Evolutionary conservation across 805 yeast genomes (phyloP).

Genomic region (Ogataea paraovalis): DNA sequence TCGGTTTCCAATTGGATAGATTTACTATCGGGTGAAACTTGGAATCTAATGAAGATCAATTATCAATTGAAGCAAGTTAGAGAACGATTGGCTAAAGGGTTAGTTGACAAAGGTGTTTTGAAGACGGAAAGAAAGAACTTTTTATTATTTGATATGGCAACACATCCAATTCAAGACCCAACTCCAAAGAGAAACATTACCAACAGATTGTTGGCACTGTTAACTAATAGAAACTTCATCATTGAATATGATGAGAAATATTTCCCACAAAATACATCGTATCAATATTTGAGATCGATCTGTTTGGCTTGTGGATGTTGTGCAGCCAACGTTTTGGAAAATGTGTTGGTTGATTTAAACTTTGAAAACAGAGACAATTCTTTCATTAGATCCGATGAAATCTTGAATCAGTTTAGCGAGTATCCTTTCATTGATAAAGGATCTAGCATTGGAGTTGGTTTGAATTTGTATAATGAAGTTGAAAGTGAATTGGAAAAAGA

Average conservation of each 20-base stretch:
- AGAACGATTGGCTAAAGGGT: conserved; percentile 92
- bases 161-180: conserved; percentile 91
- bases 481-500: conserved; percentile 47
- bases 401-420: conserved; percentile 75
- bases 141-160: conserved; percentile 95
- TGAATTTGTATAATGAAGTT: conserved; percentile 55
- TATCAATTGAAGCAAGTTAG: conserved; percentile 97
- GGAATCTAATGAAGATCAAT: conserved; percentile 92
- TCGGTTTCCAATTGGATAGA: conserved; percentile 92
- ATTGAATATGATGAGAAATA: conserved; percentile 51
- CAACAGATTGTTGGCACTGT: conserved; percentile 62
- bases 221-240: conserved; percentile 68
- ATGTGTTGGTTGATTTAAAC: conserved; percentile 68
- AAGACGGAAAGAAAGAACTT: conserved; percentile 95
- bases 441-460: conserved; percentile 65
- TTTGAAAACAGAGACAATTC: conserved; percentile 92
- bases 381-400: conserved; percentile 89
- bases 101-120: conserved; percentile 94
- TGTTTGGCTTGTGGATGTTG: conserved; percentile 84
- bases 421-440: conserved; percentile 65
- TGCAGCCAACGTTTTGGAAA: conserved; percentile 95
- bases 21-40: conserved; percentile 89
- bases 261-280: conserved; percentile 66
- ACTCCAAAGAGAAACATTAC: conserved; percentile 78
- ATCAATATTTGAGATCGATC: conserved; percentile 70